Percentiles rank a stretch among this genome's conserved stretches.
Evolutionary conservation across 371 early-diverging fungal species (phyloP).

Genomic region (Rhizomucor miehei): DNA sequence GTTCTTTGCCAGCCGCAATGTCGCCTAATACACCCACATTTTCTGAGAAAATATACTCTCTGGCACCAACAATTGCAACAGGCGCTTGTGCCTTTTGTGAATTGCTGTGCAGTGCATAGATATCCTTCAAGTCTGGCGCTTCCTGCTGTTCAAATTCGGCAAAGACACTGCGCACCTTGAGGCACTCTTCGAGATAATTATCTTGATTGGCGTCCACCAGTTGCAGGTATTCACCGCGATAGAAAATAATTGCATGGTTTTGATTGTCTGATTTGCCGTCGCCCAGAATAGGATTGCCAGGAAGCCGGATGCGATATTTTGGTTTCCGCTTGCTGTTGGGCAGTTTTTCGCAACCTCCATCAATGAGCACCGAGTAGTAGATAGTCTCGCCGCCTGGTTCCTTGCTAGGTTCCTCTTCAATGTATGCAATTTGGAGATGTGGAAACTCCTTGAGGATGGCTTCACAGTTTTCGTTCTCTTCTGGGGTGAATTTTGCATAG

Average conservation of each 20-base stretch:
- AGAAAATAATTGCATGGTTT: constrained; percentile 84
- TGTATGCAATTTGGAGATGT: constrained; percentile 79
- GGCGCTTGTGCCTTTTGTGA: constrained; percentile 35
- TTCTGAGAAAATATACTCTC: constrained; percentile 89
- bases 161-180: constrained; percentile 88
- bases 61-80: constrained; percentile 87
- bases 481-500: constrained; percentile 71
- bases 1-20: constrained; percentile 89
- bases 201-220: constrained; percentile 95
- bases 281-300: constrained; percentile 88
- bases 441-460: constrained; percentile 76
- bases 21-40: constrained; percentile 87
- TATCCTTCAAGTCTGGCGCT: constrained; percentile 28
- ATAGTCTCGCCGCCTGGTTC: constrained; percentile 50
- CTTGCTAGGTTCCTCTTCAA: constrained; percentile 62
- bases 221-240: constrained; percentile 85
- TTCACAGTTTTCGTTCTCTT: constrained; percentile 80
- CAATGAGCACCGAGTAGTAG: constrained; percentile 77
- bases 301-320: constrained; percentile 75
- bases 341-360: constrained; percentile 68
- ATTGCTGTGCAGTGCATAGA: constrained; percentile 22
- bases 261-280: constrained; percentile 94
- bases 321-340: constrained; percentile 60
- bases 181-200: constrained; percentile 85
- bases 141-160: constrained; percentile 83